Base-by-base conservation (phyloP, 164 flowering plant species). In the Dillenia suffruticosa region DNA sequence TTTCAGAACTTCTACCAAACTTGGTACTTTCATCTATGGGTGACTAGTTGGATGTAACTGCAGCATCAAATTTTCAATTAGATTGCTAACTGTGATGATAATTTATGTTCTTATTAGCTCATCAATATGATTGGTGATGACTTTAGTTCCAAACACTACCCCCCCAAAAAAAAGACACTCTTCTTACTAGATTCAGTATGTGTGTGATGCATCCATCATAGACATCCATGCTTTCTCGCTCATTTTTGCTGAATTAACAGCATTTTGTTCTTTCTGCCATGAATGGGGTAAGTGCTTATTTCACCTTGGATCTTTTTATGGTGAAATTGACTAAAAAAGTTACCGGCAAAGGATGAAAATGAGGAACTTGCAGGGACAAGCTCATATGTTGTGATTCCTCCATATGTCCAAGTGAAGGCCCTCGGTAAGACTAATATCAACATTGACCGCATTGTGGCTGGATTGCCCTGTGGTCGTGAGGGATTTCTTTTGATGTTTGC, bases 401-500 rank as follows among this genome's bases (percentile, higher is more conserved):
- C 93, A 12, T 95, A 95, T 78, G 99, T 92, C 70, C 97, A 95
- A 84, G 99, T 97, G 62, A 95, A 78, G 75, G 99, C 99, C 58
- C 92, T 95, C 59, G 99, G 99, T 53, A 95, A 92, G 78, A 90
- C 86, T 46, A 89, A 80, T 60, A 95, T 95, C 68, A 97, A 95
- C 77, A 85, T 86, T 62, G 96, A 75, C 67, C 88, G 97, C 44
- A 92, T 95, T 71, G 97, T 96, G 75, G 97, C 99, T 67, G 99
- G 99, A 61, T 83, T 95, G 62, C 99, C 99, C 32, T 95, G 99
- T 80, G 99, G 99, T 45, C 88, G 96, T 73, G 99, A 95, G 75
- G 99, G 99, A 45, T 95, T 92, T 68, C 95, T 95, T 65, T 79
- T 95, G 72, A 95, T 95, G 99, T 95, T 70, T 82, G 97, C 99